phyloP scores from a whole-genome alignment of 2,329 filamentous ascomycete species.

The Colletotrichum viniferum region DNA sequence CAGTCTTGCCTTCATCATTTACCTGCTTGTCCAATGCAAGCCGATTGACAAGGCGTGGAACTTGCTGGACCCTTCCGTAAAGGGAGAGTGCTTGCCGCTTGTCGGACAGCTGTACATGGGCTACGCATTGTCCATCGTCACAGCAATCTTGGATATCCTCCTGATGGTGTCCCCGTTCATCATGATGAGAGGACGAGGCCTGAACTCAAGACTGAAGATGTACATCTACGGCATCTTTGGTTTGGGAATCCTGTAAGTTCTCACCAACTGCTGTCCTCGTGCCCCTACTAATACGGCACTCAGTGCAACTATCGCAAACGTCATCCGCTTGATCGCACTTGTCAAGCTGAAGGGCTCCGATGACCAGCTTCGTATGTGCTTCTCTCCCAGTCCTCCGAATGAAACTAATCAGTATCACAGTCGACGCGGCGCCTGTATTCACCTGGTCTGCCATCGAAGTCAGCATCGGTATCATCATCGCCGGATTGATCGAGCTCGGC shows the following conservation, averaged over 20 bases:
- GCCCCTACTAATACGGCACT: not conserved
- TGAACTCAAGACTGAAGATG: conserved; percentile 1
- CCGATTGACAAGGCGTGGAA: conserved; percentile 9
- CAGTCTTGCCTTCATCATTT: conserved; percentile 8
- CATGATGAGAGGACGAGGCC: conserved; percentile 4
- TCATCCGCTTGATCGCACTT: conserved; percentile 2
- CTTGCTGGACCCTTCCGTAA: not conserved
- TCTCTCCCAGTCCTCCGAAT: accelerated
- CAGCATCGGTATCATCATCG: conserved; percentile 11
- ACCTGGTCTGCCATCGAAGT: conserved; percentile 12
- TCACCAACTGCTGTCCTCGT: accelerated
- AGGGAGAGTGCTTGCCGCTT: not conserved
- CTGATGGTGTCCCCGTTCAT: conserved; percentile 2
- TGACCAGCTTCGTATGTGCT: not conserved
- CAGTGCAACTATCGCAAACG: conserved; percentile 10
- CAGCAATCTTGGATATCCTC: not conserved
- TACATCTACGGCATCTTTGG: conserved; percentile 12
- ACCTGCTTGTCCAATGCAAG: conserved; percentile 6
- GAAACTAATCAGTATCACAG: not conserved
- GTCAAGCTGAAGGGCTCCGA: not conserved
- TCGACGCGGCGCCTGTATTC: conserved; percentile 9
- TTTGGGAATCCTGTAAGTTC: conserved; percentile 1
- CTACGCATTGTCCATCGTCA: conserved; percentile 7
- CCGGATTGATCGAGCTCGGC: conserved; percentile 7
- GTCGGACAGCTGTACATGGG: conserved; percentile 9